Evolutionary conservation across 2,329 filamentous ascomycete genomes (phyloP), one percentile per base, ranked within the genome.

Genomic region (Dactylellina cionopaga): DNA sequence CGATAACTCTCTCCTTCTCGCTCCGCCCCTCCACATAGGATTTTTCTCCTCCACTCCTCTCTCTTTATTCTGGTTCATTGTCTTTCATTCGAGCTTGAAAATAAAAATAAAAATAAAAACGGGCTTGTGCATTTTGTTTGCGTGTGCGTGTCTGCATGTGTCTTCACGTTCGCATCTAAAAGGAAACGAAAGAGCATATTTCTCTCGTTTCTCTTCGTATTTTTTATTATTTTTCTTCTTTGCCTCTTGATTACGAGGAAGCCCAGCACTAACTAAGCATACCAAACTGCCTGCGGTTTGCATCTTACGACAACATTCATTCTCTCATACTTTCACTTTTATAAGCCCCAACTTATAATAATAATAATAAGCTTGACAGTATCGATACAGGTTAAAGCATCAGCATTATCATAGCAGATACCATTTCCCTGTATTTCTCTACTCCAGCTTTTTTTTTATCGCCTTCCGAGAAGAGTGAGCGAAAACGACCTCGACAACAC

Each of bases 1-100:
- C 51, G 33, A 64, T 62, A 63, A 71, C 58, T 71, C 66, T 43
- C 58, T 71, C 66, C 66, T 63, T 71, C 51, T 55, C 46, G 58
- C 66, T 63, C 66, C 66, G 66, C 66, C 58, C 52, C 24, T 44
- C 41, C 25, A 17, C 29, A 35, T 19, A 44, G 39, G 51, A 41
- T 47, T 25, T 41, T 49, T n/a, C 7, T 19, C 15, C 41, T 35
- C 43, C 15, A 13, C 58, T 4, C 25, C 29, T 46, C 17, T 56
- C 43, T 22, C 13, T 52, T 51, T 22, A 10, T 47, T 69, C 58
- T 39, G 22, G 33, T 62, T 49, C 43, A 15, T 56, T 56, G 6
- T 41, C 44, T 56, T 55, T 47, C 41, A 10, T 44, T 46, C 25
- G 0, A 10, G 22, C 39, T 35, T 25, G 49, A 55, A 41, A n/a